Base-by-base conservation (phyloP, 331 rosid species). In the Cydonia oblonga region DNA sequence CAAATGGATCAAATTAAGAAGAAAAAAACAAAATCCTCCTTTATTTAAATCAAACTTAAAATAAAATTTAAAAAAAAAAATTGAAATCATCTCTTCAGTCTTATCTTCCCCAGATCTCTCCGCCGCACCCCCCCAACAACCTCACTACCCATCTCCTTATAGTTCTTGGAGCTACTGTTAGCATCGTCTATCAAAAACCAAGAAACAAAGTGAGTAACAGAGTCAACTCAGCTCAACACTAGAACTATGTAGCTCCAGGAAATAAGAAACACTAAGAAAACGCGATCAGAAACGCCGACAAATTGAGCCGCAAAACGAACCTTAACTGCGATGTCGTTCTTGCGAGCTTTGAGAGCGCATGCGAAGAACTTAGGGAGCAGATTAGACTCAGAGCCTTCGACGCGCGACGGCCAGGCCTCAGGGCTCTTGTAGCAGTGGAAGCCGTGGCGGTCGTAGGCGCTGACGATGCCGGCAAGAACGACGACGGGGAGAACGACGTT, bases 361-460 rank as follows among this genome's bases (percentile, higher is more conserved):
- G 88, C 82, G 9, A 93, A 70, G 44, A 72, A 79, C 72, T 93
- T 86, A 6, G 87, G 87, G 1, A 90, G 87, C 13, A 85, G 87
- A 84, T 93, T 92, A 19, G 79, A 76, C 9, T 90, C 84, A 44
- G 87, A 83, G 63, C 79, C 85, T 75, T 90, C 96, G 5, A 93
- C 81, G 38, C 86, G 84, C 0, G 95, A 66, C 0, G 89, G 87
- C 98, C 97, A 93, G 32, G 61, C 64, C 70, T 30, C 79, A 53
- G 84, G 89, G 65, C 75, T 85, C 89, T 85, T 86, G 81, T 90
- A 89, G 75, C 96, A 89, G 40, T 87, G 86, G 79, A 89, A 89
- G 1, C 91, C 85, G 53, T 93, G 96, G 70, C 96, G 90, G 20
- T 79, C 89, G 82, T 91, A 91, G 14, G 90, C 72, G 11, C 75